Percentiles rank a stretch among this genome's conserved stretches.
These are phyloP conservation scores for Staphylotrichum longicolle DNA, from an alignment of 495 filamentous ascomycete genomes.

Conservation along the genomic window DNA sequence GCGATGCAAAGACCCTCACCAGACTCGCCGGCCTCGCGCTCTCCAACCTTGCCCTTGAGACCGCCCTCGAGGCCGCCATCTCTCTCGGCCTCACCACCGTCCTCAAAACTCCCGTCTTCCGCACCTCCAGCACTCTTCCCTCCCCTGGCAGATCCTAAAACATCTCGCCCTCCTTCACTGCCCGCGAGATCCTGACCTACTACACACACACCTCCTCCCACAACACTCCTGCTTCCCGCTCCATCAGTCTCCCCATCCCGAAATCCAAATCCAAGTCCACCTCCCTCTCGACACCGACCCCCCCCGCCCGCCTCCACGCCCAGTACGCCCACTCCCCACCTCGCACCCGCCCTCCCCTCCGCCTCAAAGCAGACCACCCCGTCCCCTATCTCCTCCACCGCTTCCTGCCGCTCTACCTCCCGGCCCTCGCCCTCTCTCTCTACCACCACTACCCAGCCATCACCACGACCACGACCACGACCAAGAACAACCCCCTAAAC, in stretches of 20 bases:
- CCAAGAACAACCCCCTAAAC: too few relatives aligned
- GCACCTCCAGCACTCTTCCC: conserved; percentile 42
- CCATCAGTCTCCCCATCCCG: conserved; percentile 36
- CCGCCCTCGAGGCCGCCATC: conserved; percentile 54
- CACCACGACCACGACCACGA: too few relatives aligned
- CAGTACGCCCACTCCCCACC: conserved; percentile 60
- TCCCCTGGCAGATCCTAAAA: conserved; percentile 55
- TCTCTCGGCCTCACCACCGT: conserved; percentile 34
- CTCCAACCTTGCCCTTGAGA: conserved; percentile 62
- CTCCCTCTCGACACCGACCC: background rate
- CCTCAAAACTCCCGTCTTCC: conserved; percentile 41
- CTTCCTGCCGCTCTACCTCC: conserved; percentile 71
- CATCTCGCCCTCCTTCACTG: conserved; percentile 59
- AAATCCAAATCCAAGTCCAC: background rate
- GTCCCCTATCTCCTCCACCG: conserved; percentile 64
- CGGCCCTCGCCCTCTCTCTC: conserved; percentile 39
- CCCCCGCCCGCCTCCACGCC: conserved; percentile 50
- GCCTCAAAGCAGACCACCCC: conserved; percentile 74
- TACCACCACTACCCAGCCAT: too few relatives aligned
- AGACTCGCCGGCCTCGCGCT: conserved; percentile 54
- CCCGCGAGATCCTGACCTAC: conserved; percentile 63
- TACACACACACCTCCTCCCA: conserved; percentile 69
- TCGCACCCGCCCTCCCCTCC: conserved; percentile 54
- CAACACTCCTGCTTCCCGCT: conserved; percentile 32
- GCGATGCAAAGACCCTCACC: conserved; percentile 41